Evolutionary conservation across 2,329 filamentous ascomycete genomes (phyloP).

Genomic region (Akanthomyces dipterigenus): DNA sequence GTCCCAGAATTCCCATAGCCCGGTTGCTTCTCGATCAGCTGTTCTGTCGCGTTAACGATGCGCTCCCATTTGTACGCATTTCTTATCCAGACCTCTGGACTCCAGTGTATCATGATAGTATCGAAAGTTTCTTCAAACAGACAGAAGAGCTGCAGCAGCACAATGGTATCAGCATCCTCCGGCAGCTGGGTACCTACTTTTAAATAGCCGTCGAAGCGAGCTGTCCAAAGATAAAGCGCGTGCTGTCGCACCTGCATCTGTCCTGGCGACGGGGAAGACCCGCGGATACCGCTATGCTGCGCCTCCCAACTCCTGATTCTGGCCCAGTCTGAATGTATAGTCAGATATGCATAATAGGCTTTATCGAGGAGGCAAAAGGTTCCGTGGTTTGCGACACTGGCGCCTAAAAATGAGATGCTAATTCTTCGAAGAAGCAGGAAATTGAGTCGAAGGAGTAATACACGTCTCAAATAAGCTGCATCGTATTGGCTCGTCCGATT

Average conservation of each 20-base stretch:
- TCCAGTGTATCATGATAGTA: conserved; percentile 4
- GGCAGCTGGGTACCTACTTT: neutral
- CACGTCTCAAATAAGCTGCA: conserved; percentile 14
- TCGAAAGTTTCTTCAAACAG: conserved; percentile 7
- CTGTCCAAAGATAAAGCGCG: neutral
- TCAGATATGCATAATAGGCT: conserved; percentile 9
- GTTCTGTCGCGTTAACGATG: conserved; percentile 1
- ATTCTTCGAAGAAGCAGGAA: neutral
- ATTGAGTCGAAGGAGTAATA: conserved; percentile 11
- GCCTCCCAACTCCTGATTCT: conserved; percentile 3
- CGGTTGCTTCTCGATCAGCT: neutral
- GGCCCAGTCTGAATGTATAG: neutral
- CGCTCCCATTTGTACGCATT: conserved; percentile 7
- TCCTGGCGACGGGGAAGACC: neutral
- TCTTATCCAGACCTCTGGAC: conserved; percentile 1
- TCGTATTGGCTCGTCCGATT: neutral
- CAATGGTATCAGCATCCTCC: neutral
- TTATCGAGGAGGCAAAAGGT: conserved; percentile 5
- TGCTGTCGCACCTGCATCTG: conserved; percentile 2
- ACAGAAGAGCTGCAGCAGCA: conserved; percentile 1
- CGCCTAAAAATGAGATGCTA: neutral
- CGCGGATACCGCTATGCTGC: neutral
- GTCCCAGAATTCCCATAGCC: neutral
- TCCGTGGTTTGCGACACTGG: neutral
- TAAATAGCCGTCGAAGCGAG: neutral